Conservation (phyloP, 805 yeast genomes). For the Scheffersomyces amazonensis region DNA sequence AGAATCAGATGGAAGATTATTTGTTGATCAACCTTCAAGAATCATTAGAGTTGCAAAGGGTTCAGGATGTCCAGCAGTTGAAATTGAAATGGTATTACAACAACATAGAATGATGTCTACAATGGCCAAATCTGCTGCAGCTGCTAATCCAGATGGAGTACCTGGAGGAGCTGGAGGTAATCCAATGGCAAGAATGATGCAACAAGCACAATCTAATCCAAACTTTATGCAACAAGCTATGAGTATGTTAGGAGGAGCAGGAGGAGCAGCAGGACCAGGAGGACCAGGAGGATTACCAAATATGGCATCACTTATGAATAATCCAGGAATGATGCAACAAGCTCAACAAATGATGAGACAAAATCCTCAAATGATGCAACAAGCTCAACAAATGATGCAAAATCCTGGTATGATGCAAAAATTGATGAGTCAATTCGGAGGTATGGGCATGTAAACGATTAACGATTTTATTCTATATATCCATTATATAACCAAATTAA, state of each 20-base stretch:
- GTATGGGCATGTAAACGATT: slow-evolving; percentile 27
- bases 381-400: slow-evolving; percentile 36
- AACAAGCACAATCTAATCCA: slow-evolving; percentile 52
- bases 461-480: not conserved
- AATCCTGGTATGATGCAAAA: slow-evolving; percentile 69
- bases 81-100: slow-evolving; percentile 86
- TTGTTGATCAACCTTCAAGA: slow-evolving; percentile 78
- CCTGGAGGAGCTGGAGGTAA: slow-evolving; percentile 30
- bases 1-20: slow-evolving; percentile 82
- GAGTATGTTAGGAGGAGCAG: slow-evolving; percentile 57
- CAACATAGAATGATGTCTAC: slow-evolving; percentile 94
- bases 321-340: slow-evolving; percentile 47
- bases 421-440: slow-evolving; percentile 73
- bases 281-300: slow-evolving; percentile 37
- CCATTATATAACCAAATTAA: not conserved
- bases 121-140: slow-evolving; percentile 74
- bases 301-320: slow-evolving; percentile 62
- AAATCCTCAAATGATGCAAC: slow-evolving; percentile 45
- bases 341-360: slow-evolving; percentile 46
- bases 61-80: slow-evolving; percentile 87
- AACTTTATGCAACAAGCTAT: slow-evolving; percentile 60
- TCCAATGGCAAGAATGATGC: slow-evolving; percentile 50
- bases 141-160: slow-evolving; percentile 43
- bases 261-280: slow-evolving; percentile 30
- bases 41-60: slow-evolving; percentile 91